Evolutionary conservation across 306 rosid species (phyloP).

Genomic region (Fragaria nilgerrensis): DNA sequence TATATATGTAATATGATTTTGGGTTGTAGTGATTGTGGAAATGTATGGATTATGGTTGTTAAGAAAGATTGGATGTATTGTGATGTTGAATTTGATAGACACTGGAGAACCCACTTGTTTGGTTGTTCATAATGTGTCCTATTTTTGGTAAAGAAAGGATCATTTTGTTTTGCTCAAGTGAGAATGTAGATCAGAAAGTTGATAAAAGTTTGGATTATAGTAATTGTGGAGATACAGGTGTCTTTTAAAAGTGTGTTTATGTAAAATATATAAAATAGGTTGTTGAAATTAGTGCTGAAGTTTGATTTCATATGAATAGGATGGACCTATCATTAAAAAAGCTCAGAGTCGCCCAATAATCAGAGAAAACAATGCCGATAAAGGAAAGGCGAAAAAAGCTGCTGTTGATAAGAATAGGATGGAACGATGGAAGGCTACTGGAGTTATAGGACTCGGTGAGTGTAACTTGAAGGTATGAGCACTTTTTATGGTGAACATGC

Average conservation of each 20-base stretch:
- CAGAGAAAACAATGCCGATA: constrained; percentile 27
- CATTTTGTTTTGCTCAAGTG: neutral
- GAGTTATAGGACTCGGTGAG: constrained; percentile 77
- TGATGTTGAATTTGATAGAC: neutral
- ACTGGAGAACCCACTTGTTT: neutral
- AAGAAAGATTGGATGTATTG: neutral
- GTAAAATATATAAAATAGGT: neutral
- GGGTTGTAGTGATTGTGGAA: neutral
- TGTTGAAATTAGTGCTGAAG: constrained; percentile 4
- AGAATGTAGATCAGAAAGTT: neutral
- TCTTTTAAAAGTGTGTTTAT: neutral
- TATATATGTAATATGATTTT: neutral
- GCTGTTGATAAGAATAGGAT: constrained; percentile 43
- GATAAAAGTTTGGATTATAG: neutral
- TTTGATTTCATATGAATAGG: constrained; percentile 38
- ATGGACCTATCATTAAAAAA: constrained; percentile 59
- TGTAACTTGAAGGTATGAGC: constrained; percentile 70
- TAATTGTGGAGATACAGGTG: neutral
- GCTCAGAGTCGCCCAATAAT: constrained; percentile 48
- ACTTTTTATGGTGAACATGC: neutral
- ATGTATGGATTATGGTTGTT: neutral
- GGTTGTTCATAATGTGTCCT: neutral
- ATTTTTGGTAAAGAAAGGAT: neutral
- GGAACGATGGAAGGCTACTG: constrained; percentile 68
- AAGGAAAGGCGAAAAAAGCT: constrained; percentile 5